phyloP scores from a whole-genome alignment of 306 rosid genomes.

The Amphicarpaea edgeworthii region DNA sequence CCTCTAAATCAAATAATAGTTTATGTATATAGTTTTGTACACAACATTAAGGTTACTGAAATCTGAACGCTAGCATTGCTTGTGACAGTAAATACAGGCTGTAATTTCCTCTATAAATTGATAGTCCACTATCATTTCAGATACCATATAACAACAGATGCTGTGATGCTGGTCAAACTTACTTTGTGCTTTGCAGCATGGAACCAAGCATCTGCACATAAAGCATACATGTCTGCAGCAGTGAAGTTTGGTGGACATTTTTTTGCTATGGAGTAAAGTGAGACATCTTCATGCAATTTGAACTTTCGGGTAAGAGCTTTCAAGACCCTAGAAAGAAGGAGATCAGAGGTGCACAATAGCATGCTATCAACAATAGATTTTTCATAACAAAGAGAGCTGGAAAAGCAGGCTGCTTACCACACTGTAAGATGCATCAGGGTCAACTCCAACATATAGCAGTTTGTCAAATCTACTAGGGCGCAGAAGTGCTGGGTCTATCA shows the following conservation, averaged over 20 bases:
- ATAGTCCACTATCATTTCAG: neutral
- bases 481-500: conserved; percentile 93
- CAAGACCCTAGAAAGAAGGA: conserved; percentile 72
- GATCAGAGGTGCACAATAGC: conserved; percentile 14
- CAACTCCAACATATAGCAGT: conserved; percentile 88
- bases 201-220: conserved; percentile 98
- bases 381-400: neutral
- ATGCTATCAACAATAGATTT: conserved; percentile 7
- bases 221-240: conserved; percentile 96
- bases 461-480: conserved; percentile 98
- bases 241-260: conserved; percentile 92
- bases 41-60: neutral
- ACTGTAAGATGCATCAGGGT: conserved; percentile 86
- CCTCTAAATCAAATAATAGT: conserved; percentile 6
- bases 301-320: conserved; percentile 92
- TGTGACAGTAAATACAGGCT: neutral
- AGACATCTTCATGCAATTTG: conserved; percentile 75
- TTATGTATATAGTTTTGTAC: conserved; percentile 10
- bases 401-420: conserved; percentile 58
- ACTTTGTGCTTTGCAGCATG: conserved; percentile 93
- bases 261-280: conserved; percentile 78
- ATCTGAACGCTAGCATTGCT: neutral
- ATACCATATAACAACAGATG: neutral
- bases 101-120: neutral
- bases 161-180: conserved; percentile 36